phyloP scores from a whole-genome alignment of 2,329 filamentous ascomycete species.

The Spiromastix sp. region DNA sequence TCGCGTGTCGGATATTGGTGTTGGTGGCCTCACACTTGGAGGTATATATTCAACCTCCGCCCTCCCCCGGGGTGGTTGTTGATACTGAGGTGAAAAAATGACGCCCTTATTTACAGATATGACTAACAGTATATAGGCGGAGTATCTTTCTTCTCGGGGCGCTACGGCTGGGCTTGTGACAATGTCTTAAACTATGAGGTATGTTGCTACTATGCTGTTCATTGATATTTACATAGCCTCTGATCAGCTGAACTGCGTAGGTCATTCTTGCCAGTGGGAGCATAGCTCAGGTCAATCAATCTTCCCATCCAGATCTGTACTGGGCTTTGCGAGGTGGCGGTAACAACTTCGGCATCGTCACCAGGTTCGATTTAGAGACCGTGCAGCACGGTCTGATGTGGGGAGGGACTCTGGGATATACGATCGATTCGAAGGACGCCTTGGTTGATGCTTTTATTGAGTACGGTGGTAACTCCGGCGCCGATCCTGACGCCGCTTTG shows the following conservation, averaged over 20 bases:
- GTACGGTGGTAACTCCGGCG: constrained; percentile 18
- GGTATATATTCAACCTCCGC: too few species aligned
- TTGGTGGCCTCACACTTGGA: constrained; percentile 19
- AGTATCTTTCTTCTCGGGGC: constrained; percentile 23
- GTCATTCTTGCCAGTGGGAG: constrained; percentile 32
- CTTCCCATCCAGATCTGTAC: constrained; percentile 39
- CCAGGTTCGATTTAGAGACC: constrained; percentile 31
- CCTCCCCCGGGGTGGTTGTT: too few species aligned
- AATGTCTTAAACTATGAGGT: constrained; percentile 26
- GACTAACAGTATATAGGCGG: too few species aligned
- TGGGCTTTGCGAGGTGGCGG: constrained; percentile 40
- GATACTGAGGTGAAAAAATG: too few species aligned
- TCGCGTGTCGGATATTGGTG: constrained; percentile 18
- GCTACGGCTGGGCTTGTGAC: constrained; percentile 27
- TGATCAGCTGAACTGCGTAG: constrained; percentile 20
- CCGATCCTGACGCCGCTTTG: constrained; percentile 26
- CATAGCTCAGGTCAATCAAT: constrained; percentile 28
- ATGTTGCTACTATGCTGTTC: constrained; percentile 1
- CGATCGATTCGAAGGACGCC: constrained; percentile 17
- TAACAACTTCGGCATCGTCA: constrained; percentile 31
- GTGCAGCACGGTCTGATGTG: constrained; percentile 29
- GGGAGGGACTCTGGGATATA: constrained; percentile 26
- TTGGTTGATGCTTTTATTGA: constrained; percentile 24
- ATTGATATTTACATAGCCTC: too few species aligned
- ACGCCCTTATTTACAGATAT: constrained; percentile 10